phyloP scores from a whole-genome alignment of 179 eudicot species.

The Heliamphora pulchella region DNA sequence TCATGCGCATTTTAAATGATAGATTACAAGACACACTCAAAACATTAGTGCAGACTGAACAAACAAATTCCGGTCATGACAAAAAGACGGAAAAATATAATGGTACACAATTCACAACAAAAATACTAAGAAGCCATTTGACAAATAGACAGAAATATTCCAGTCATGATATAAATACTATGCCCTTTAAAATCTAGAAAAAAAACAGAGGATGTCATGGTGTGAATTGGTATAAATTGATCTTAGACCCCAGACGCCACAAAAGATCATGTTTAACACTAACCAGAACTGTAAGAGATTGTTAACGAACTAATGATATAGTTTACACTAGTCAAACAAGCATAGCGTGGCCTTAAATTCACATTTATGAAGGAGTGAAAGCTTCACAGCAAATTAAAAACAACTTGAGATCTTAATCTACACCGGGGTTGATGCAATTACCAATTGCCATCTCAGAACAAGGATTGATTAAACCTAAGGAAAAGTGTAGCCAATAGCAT shows the following conservation, averaged over 20 bases:
- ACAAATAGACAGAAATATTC: background rate
- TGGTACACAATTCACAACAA: background rate
- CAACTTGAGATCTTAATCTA: background rate
- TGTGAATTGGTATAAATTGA: background rate
- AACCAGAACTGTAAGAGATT: background rate
- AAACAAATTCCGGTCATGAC: background rate
- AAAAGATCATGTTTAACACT: constrained; percentile 1
- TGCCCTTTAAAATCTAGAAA: background rate
- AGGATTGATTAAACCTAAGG: background rate
- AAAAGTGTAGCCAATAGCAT: background rate
- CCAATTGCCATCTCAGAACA: background rate
- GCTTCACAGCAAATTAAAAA: background rate
- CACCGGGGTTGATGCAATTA: background rate
- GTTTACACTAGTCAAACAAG: background rate
- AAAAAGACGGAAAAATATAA: background rate
- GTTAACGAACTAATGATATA: background rate
- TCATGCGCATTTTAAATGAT: background rate
- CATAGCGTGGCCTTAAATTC: background rate
- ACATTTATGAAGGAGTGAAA: background rate
- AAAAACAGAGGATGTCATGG: background rate
- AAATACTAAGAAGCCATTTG: background rate
- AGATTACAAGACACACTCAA: background rate
- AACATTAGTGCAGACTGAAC: background rate
- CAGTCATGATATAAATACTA: background rate
- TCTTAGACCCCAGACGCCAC: background rate